Base-by-base conservation (phyloP, 208 protist genomes). In the Balamuthia mandrillaris region DNA sequence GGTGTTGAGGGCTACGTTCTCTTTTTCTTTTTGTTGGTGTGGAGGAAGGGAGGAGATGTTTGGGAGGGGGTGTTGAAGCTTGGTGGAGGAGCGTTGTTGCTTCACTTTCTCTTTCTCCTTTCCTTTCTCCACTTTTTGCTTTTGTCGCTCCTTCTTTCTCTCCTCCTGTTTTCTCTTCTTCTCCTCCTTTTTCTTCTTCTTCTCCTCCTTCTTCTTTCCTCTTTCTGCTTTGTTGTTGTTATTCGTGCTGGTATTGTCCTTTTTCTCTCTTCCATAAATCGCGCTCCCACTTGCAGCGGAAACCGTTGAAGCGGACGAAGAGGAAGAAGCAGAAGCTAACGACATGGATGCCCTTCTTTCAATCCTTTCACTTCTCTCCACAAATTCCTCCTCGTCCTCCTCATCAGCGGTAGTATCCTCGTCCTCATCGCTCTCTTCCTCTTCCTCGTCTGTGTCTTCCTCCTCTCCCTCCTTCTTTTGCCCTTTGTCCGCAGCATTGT, bases 141-240 rank as follows among this genome's bases (percentile, higher is more conserved):
- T 35, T 24, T 56, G 33, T 41, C 61, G 39, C n/a, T 51, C 7
- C 42, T 56, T 21, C 33, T 79, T 47, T 21, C n/a, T 79, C 47
- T 39, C 33, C 41, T 79, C 44, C 45, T 79, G 44, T 37, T 79
- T n/a, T 18, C 45, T 56, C 49, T 63, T n/a, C 37, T 81, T 45
- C 52, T 63, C 61, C 49, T 81, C 74, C 49, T 81, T 81, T 18
- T 81, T 35, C 70, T 79, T 79, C 44, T 58, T n/a, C 12, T 81
- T 56, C 1, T 81, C 74, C 16, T 81, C 61, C 3, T 56, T 35
- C 52, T 81, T 81, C 18, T 65, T 35, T 2, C n/a, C 39, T n/a
- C 39, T 35, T 35, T 65, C 39, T 7, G 33, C 58, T 35, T 65
- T 65, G 1, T 52, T 49, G 2, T 78, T 78, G n/a, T 7, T 35